phyloP scores from a whole-genome alignment of 1,284 basidiomycete species.

The Pterulicium gracile region DNA sequence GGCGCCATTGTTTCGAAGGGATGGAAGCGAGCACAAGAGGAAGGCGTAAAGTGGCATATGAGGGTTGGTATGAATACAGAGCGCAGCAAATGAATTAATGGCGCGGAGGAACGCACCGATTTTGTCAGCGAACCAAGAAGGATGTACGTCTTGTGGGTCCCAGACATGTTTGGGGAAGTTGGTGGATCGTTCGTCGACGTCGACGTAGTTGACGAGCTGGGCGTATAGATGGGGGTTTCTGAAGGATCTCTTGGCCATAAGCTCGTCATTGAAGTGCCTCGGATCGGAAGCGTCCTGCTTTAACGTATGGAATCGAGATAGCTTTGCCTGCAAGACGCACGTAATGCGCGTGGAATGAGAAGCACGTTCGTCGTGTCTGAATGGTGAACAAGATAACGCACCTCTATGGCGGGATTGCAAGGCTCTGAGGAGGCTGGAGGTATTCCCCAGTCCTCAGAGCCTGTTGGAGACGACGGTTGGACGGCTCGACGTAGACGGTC shows the following conservation, averaged over 20 bases:
- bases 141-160: conserved; percentile 51
- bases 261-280: conserved; percentile 91
- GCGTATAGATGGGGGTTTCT: conserved; percentile 92
- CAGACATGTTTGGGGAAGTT: conserved; percentile 68
- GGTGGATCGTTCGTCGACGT: conserved; percentile 76
- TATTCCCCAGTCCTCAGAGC: conserved; percentile 69
- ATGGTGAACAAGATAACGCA: conserved; percentile 21
- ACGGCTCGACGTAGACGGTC: conserved; percentile 30
- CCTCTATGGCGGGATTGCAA: conserved; percentile 53
- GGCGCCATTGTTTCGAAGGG: neutral
- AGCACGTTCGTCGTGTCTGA: neutral
- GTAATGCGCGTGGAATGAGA: conserved; percentile 1
- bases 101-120: conserved; percentile 41
- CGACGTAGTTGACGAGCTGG: conserved; percentile 86
- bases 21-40: neutral
- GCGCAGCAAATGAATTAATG: neutral
- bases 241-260: conserved; percentile 85
- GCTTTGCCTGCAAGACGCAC: conserved; percentile 48
- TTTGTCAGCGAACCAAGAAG: conserved; percentile 59
- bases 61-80: neutral
- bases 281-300: conserved; percentile 52
- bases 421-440: conserved; percentile 45
- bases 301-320: conserved; percentile 63
- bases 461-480: conserved; percentile 51
- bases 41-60: neutral